A percentile compares a stretch with the other conserved stretches of the same genome.
Conservation (phyloP, 2,329 filamentous ascomycete genomes). For the Didymella segeticola region DNA sequence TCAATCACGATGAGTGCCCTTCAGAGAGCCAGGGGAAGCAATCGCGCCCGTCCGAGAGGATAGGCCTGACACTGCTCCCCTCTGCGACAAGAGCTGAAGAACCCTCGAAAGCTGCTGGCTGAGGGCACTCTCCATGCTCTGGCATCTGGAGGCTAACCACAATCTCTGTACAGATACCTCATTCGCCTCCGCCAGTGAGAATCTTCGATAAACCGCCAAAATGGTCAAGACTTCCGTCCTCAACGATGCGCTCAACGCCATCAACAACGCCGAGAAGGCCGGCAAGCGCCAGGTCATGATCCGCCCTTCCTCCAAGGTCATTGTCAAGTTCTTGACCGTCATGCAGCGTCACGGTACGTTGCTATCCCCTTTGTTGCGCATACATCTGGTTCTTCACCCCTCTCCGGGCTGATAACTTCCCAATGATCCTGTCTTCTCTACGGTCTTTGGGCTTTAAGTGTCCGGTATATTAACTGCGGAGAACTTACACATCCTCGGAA, state of each 20-base stretch:
- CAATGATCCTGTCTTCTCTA: constrained; percentile 81
- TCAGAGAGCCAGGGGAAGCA: constrained; percentile 59
- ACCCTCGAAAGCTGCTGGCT: constrained; percentile 61
- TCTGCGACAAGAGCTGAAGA: constrained; percentile 69
- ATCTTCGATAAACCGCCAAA: constrained; percentile 78
- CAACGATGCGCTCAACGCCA: constrained; percentile 96
- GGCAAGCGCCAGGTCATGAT: constrained; percentile 99
- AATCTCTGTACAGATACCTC: constrained; percentile 63
- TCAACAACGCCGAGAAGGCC: constrained; percentile 99
- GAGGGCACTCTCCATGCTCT: constrained; percentile 72
- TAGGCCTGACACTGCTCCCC: constrained; percentile 55
- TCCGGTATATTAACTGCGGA: constrained; percentile 90
- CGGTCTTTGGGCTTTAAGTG: constrained; percentile 99
- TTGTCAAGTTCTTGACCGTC: constrained; percentile 98
- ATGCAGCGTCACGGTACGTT: constrained; percentile 99
- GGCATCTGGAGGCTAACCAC: constrained; percentile 69
- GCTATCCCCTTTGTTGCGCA: constrained; percentile 14
- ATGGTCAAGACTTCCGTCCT: constrained; percentile 99
- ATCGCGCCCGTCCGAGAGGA: constrained; percentile 45
- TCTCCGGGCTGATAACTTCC: constrained; percentile 99
- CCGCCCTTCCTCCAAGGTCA: constrained; percentile 98
- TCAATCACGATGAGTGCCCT: constrained; percentile 52
- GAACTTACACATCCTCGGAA: constrained; percentile 97
- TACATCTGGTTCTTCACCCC: constrained; percentile 25
- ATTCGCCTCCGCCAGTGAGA: constrained; percentile 73